Evolutionary conservation across 1,139 yeast species (phyloP), one percentile per base, ranked within the genome.

Genomic region (Wickerhamiella pararugosa): DNA sequence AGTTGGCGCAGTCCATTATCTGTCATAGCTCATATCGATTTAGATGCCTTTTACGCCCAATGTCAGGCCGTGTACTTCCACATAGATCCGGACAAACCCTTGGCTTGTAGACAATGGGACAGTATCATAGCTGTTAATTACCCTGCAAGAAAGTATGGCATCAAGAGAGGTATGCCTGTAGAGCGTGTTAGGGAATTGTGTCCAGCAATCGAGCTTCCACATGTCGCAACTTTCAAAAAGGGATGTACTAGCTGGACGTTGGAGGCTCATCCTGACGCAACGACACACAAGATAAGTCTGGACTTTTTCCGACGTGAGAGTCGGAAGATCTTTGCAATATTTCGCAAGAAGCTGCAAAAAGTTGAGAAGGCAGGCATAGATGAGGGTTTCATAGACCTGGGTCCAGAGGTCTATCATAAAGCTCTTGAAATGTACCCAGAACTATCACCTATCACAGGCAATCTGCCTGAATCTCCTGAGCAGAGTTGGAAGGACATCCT

Each of bases 291-390:
- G 59, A 96, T 90, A 6, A 77, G 92, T 5, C 64, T 90, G 43
- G 97, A 90, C 56, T 94, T 95, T 0, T 90, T 87, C 56, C 66
- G 98, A 46, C 62, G 94, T 46, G 95, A 84, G 53, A 79, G 93
- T 49, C 65, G 94, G 25, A 82, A 80, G 59, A 79, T 90, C 46
- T 66, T 86, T 53, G 66, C 71, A 37, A 64, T 87, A 1, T 70
- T 90, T 51, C 63, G 65, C 38, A 52, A 58, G 15, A 59, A 59
- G 45, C 49, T 51, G 7, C 7, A 30, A 2, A 29, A 32, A 5
- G 83, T 86, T 1, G 94, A 90, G 56, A 87, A 87, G 62, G 97
- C 96, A 0, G 86, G 96, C 60, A 92, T 87, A 10, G 98, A 90
- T 61, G 98, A 90, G 61, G 79, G 90, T 39, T 90, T 80, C 57